Evolutionary conservation across 495 filamentous ascomycete species (phyloP).

Genomic region (Glonium stellatum): DNA sequence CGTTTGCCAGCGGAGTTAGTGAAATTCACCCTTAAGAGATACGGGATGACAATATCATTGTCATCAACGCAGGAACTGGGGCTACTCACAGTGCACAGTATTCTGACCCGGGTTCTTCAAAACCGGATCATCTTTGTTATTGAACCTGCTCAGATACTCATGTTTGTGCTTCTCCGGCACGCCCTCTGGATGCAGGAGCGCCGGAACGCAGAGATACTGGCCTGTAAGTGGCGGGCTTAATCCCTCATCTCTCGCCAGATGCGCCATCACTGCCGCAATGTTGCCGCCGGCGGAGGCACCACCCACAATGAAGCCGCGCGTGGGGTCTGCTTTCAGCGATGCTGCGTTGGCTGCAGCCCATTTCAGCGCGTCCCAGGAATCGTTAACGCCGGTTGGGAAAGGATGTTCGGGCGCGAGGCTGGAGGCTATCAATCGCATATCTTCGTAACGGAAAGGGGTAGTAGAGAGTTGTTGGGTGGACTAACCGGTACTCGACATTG

Average conservation of each 20-base stretch:
- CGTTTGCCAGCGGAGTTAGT: background rate
- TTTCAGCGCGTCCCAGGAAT: constrained; percentile 25
- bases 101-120: constrained; percentile 1
- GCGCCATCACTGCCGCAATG: constrained; percentile 22
- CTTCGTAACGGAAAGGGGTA: background rate
- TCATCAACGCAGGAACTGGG: background rate
- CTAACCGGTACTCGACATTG: constrained; percentile 28
- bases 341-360: constrained; percentile 12
- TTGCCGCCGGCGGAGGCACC: constrained; percentile 27
- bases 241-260: constrained; percentile 14
- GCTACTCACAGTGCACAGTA: background rate
- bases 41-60: background rate
- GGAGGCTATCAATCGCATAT: background rate
- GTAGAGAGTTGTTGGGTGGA: background rate
- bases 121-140: constrained; percentile 11
- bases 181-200: constrained; percentile 9
- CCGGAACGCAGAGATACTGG: constrained; percentile 24
- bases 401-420: constrained; percentile 26
- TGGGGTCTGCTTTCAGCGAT: constrained; percentile 13
- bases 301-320: constrained; percentile 24
- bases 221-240: constrained; percentile 24
- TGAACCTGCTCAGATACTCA: constrained; percentile 9
- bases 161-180: constrained; percentile 7
- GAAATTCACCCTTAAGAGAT: background rate
- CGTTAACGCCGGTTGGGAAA: constrained; percentile 21